Evolutionary conservation across 2,329 filamentous ascomycete genomes (phyloP), one percentile per base, ranked within the genome.

Genomic region (Aspergillus floridensis): DNA sequence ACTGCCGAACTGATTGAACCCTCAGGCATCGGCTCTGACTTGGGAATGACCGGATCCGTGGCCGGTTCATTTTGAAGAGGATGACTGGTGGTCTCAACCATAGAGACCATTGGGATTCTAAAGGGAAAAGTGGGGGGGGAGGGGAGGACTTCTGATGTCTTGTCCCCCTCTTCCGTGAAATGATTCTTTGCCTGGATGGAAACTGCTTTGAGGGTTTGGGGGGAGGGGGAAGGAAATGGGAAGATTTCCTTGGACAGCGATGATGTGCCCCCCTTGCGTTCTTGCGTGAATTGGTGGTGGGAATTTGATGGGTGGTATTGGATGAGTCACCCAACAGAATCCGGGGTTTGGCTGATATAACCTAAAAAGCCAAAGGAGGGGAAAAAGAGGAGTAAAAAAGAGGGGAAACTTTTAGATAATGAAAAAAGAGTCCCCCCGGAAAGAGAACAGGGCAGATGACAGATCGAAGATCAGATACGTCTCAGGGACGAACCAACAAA

Each of bases 1-100:
- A 76, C 74, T n/a, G 73, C 70, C 29, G 77, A 79, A 61, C 75
- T 78, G 68, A 76, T 75, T 38, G 77, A 78, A 59, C 73, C 74
- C 61, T 79, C 78, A 29, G 69, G 71, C 56, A 72, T 65, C 50
- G 75, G 74, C 64, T 80, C 77, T 38, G 73, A 65, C 65, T 80
- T 79, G 62, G 76, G 75, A 58, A 77, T 68, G 62, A 79, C 70
- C 57, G 72, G 62, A 59, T 77, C 76, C 69, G 74, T 73, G 66
- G 65, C 70, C 65, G 70, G 65, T 63, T 78, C 77, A 75, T 77
- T 74, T 59, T 75, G 69, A 52, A 72, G 73, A 60, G 72, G 70
- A 64, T 74, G 38, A 19, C 38, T 68, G 65, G 71, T 67, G 66
- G 72, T 68, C 64, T 77, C 74, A 58, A 77, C 72, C 72, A 79